A percentile compares a stretch with the other conserved stretches of the same genome.
Conservation (phyloP, 108 stramenopile species). For the Craspedostauros australis region DNA sequence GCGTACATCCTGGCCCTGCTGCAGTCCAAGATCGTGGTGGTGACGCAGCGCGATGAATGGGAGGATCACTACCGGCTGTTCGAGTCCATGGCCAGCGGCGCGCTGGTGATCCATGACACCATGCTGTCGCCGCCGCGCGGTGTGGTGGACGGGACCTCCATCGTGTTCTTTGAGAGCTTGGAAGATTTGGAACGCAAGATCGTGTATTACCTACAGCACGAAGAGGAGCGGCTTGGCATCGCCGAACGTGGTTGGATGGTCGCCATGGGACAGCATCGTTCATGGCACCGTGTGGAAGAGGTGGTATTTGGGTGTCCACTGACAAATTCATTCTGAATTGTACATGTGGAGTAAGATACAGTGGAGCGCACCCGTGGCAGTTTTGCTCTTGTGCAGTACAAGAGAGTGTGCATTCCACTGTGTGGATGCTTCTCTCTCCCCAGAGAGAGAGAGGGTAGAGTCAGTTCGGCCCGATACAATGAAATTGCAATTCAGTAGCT, state of each 20-base stretch:
- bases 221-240: slow-evolving; percentile 30
- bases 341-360: too few species aligned
- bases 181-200: slow-evolving; percentile 14
- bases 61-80: slow-evolving; percentile 53
- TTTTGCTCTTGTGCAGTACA: too few species aligned
- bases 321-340: slow-evolving; percentile 9
- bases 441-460: too few species aligned
- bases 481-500: too few species aligned
- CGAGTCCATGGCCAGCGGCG: slow-evolving; percentile 43
- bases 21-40: slow-evolving; percentile 40
- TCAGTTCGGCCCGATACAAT: too few species aligned
- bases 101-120: slow-evolving; percentile 37
- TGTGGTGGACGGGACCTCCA: slow-evolving; percentile 17
- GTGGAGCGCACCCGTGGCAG: too few species aligned
- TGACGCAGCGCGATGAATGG: slow-evolving; percentile 52
- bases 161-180: slow-evolving; percentile 34
- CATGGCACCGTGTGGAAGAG: slow-evolving; percentile 52
- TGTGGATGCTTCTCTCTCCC: too few species aligned
- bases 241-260: slow-evolving; percentile 34
- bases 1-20: slow-evolving; percentile 22
- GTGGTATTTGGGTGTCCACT: slow-evolving; percentile 32
- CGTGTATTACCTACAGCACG: slow-evolving; percentile 31
- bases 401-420: too few species aligned
- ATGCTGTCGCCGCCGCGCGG: slow-evolving; percentile 30
- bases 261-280: slow-evolving; percentile 47